Conservation (phyloP, 2,329 filamentous ascomycete species). For the Hypomyces rosellus region DNA sequence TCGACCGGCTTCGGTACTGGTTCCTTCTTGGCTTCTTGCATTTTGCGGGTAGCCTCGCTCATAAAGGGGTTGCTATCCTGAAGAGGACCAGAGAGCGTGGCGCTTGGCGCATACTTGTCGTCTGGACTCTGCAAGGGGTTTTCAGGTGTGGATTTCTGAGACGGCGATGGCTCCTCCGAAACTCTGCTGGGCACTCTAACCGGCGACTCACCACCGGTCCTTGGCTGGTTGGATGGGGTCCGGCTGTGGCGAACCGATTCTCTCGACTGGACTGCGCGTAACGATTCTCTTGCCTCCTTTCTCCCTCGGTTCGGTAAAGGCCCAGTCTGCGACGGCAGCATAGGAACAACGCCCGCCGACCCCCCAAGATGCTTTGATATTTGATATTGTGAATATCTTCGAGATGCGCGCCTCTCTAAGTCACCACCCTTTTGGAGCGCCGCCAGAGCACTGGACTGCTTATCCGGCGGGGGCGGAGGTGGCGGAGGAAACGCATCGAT, state of each 20-base stretch:
- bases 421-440: constrained; percentile 89
- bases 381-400: constrained; percentile 92
- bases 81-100: constrained; percentile 54
- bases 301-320: constrained; percentile 80
- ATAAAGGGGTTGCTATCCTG: constrained; percentile 36
- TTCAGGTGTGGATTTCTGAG: constrained; percentile 18
- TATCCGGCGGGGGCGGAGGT: constrained; percentile 60
- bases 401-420: constrained; percentile 83
- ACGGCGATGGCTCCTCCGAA: constrained; percentile 48
- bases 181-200: constrained; percentile 54
- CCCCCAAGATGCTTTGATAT: constrained; percentile 89
- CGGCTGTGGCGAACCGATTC: constrained; percentile 46
- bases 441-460: constrained; percentile 82
- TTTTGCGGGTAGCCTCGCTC: constrained; percentile 11
- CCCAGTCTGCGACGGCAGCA: constrained; percentile 76
- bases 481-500: constrained; percentile 66
- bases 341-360: constrained; percentile 74
- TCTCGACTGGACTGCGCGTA: constrained; percentile 59
- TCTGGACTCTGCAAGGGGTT: constrained; percentile 53
- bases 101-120: constrained; percentile 55
- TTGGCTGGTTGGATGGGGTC: constrained; percentile 41
- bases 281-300: constrained; percentile 72
- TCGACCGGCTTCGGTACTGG: constrained; percentile 19
- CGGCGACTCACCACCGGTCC: constrained; percentile 42
- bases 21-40: constrained; percentile 12